These are phyloP conservation scores for Aureobasidium vineae DNA, from an alignment of 2,329 filamentous ascomycete genomes.

Conservation along the genomic window DNA sequence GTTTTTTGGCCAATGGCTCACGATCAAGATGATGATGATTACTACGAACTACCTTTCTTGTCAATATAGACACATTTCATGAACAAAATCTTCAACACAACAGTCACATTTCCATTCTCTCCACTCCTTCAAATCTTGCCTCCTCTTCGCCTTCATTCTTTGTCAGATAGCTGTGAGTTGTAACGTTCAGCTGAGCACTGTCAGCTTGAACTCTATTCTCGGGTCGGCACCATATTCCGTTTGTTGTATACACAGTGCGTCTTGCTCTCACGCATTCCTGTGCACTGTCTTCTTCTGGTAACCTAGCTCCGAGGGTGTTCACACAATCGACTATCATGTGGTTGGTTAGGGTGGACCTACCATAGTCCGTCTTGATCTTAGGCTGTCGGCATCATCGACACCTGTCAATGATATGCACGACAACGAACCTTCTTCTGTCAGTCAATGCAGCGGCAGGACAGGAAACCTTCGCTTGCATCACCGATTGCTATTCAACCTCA, in stretches of 20 bases:
- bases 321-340: background rate
- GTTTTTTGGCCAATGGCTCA: constrained; percentile 18
- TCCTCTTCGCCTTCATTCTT: background rate
- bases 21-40: constrained; percentile 21
- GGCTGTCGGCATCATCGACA: background rate
- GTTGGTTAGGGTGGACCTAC: background rate
- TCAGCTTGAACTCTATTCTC: constrained; percentile 1
- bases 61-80: constrained; percentile 21
- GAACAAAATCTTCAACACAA: constrained; percentile 4
- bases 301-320: background rate
- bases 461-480: background rate
- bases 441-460: background rate
- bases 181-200: background rate
- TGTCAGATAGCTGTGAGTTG: too few species aligned
- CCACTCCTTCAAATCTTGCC: background rate
- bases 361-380: background rate
- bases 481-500: background rate
- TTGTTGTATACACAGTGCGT: background rate
- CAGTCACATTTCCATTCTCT: background rate
- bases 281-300: background rate
- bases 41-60: constrained; percentile 22
- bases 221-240: background rate
- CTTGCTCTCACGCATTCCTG: background rate
- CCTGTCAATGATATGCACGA: background rate
- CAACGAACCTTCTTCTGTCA: background rate